These are phyloP conservation scores for Xylaria longipes DNA, from an alignment of 495 filamentous ascomycete genomes.

Conservation along the genomic window DNA sequence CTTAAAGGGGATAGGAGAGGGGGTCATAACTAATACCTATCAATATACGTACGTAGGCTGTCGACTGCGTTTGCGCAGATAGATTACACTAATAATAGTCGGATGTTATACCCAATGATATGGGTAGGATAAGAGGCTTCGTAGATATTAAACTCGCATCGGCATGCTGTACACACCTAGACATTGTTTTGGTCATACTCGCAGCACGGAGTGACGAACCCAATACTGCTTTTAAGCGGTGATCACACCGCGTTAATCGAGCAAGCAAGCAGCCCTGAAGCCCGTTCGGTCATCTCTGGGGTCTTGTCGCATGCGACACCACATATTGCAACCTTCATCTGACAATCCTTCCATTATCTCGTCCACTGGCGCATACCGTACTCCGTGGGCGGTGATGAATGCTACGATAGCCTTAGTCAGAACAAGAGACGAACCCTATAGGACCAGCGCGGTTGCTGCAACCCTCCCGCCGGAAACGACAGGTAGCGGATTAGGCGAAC, in stretches of 20 bases:
- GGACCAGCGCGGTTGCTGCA: constrained; percentile 13
- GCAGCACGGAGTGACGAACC: constrained; percentile 1
- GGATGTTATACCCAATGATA: neutral
- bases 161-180: constrained; percentile 10
- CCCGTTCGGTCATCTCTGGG: neutral
- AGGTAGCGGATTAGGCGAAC: neutral
- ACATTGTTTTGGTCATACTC: constrained; percentile 8
- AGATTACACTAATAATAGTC: constrained; percentile 1
- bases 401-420: constrained; percentile 22
- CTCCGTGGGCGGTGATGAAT: constrained; percentile 3
- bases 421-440: constrained; percentile 15
- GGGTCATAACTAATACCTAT: neutral
- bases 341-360: constrained; percentile 12
- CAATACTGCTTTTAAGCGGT: neutral
- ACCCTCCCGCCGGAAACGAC: constrained; percentile 1
- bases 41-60: neutral
- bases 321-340: constrained; percentile 22
- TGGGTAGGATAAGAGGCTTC: neutral
- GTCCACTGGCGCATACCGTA: neutral
- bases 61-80: neutral
- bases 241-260: neutral
- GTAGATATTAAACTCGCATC: constrained; percentile 9
- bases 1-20: neutral
- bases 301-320: constrained; percentile 7
- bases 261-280: neutral